These are phyloP conservation scores for Cenchrus purpureus DNA, from an alignment of 176 grass and related monocot species.

Conservation along the genomic window DNA sequence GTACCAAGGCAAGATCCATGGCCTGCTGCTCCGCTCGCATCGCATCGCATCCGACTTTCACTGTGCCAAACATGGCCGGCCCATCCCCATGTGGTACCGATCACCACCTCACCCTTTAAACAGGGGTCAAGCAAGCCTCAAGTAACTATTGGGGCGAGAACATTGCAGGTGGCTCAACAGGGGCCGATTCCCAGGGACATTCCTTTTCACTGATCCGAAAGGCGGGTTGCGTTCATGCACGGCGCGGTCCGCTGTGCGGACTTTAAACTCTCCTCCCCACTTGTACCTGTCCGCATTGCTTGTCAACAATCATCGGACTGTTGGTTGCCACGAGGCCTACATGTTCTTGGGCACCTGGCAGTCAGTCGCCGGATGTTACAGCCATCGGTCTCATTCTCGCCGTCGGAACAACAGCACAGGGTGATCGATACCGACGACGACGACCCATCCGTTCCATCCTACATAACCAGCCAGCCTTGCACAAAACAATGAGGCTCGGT, in stretches of 20 bases:
- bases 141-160: conserved; percentile 7
- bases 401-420: too few species aligned
- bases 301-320: not conserved
- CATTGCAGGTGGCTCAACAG: conserved; percentile 33
- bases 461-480: too few species aligned
- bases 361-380: too few species aligned
- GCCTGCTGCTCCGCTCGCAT: not conserved
- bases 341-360: not conserved
- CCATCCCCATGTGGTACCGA: not conserved
- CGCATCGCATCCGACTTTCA: not conserved
- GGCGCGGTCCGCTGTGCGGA: not conserved
- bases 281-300: not conserved
- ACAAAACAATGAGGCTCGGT: too few species aligned
- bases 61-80: not conserved
- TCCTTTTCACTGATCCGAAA: conserved; percentile 40
- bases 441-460: too few species aligned
- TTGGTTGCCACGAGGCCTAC: not conserved
- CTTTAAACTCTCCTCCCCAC: not conserved
- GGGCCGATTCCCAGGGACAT: conserved; percentile 37
- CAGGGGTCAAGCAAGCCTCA: not conserved
- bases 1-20: not conserved
- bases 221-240: not conserved
- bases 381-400: too few species aligned
- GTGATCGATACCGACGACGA: too few species aligned
- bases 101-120: not conserved